phyloP scores from a whole-genome alignment of 2,329 filamentous ascomycete genomes.

The Aureobasidium sp. region DNA sequence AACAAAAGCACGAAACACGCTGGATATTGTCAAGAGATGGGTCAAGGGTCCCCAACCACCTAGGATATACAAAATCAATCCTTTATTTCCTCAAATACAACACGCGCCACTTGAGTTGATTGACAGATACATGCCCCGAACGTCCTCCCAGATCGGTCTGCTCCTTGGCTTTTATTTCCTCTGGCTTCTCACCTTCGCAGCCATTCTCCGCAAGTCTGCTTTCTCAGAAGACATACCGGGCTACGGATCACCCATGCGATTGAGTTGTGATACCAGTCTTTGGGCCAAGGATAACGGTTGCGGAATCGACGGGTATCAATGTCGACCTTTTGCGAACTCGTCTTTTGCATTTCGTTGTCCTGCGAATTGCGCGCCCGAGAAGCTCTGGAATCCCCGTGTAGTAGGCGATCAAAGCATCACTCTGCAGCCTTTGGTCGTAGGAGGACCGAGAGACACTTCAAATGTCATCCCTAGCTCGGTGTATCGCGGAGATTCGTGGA shows the following conservation, averaged over 20 bases:
- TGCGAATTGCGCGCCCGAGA: constrained; percentile 59
- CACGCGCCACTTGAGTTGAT: constrained; percentile 58
- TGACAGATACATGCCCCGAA: constrained; percentile 54
- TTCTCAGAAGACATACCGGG: constrained; percentile 55
- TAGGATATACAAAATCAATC: constrained; percentile 41
- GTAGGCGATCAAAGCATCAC: constrained; percentile 61
- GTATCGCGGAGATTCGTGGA: constrained; percentile 84
- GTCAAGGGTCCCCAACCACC: constrained; percentile 43
- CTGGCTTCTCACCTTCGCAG: constrained; percentile 65
- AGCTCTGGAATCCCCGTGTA: constrained; percentile 64
- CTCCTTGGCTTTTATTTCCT: constrained; percentile 54
- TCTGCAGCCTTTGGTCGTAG: constrained; percentile 49
- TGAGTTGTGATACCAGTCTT: constrained; percentile 62
- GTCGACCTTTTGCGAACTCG: constrained; percentile 65
- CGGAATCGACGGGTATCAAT: constrained; percentile 65
- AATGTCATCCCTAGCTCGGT: constrained; percentile 44
- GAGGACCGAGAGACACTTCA: constrained; percentile 40
- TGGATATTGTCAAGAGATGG: constrained; percentile 39
- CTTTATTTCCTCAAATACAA: constrained; percentile 59
- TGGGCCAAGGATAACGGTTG: constrained; percentile 66
- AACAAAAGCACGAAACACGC: no score
- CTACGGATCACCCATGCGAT: constrained; percentile 58
- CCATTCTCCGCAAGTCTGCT: constrained; percentile 60
- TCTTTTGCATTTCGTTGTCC: constrained; percentile 69
- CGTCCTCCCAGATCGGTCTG: constrained; percentile 51